Evolutionary conservation across 2,329 filamentous ascomycete species (phyloP), one percentile per base, ranked within the genome.

Genomic region (Cordyceps militaris): DNA sequence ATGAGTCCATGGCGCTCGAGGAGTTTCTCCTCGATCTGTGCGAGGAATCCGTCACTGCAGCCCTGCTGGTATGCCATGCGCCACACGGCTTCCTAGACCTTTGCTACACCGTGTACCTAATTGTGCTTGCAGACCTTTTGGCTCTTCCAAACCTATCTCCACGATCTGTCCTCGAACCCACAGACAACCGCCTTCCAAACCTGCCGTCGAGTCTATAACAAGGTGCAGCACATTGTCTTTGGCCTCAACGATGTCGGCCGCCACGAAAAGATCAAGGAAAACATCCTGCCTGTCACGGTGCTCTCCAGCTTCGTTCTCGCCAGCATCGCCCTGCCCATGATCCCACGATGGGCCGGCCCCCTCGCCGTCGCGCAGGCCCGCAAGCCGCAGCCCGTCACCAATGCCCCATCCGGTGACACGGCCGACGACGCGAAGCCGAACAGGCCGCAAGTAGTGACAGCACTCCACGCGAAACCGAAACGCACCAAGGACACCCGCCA

Each of bases 1-100:
- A 93, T 74, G 90, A 94, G 78, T 93, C 89, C 64, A 92, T 94
- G 88, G 89, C 90, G 50, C 73, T 94, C 72, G 90, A 94, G 74
- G 89, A 94, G 75, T 94, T 93, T 70, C 81, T 94, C 66, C 76
- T 93, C 67, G 89, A 94, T 71, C 75, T 94, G 60, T 94, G 90
- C 73, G 88, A 94, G 72, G 89, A 93, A 74, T 93, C 89, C 19
- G 89, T 92, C 63, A 93, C 89, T 65, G 89, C 88, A 62, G 89
- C 89, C 60, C 77, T 94, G 63, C 77, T 94, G 76, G 89, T 93
- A 77, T 44, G 24, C n/a, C 32, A 40, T 48, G 30, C 54, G 28
- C 38, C 38, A 23, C n/a, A 30, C 26, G 7, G n/a, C 13, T 8
- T 3, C 23, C 36, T 19, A 13, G n/a, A 10, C 43, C 53, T n/a